Conservation (phyloP, 1,284 basidiomycete genomes). For the Irpex sp. region DNA sequence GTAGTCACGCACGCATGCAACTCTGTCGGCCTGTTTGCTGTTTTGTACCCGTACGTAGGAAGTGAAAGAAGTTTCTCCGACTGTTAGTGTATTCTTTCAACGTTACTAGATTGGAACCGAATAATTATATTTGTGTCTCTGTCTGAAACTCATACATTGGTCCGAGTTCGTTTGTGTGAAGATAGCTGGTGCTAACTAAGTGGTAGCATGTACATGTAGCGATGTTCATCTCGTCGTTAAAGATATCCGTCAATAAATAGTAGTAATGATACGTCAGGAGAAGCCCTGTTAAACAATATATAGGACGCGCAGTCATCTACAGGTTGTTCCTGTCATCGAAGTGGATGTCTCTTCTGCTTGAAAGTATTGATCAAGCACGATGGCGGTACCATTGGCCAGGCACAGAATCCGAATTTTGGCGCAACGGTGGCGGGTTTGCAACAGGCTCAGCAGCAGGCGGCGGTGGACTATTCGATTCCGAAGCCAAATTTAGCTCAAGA, state of each 20-base stretch:
- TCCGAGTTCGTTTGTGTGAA: too few relatives aligned
- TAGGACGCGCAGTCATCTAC: too few relatives aligned
- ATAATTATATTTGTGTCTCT: background rate
- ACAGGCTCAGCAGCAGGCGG: background rate
- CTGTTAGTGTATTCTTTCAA: background rate
- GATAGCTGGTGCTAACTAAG: too few relatives aligned
- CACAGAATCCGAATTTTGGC: background rate
- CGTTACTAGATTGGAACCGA: background rate
- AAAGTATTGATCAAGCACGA: background rate
- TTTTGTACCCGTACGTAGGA: background rate
- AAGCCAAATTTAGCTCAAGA: constrained; percentile 29
- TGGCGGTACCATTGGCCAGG: constrained; percentile 5
- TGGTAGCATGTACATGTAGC: too few relatives aligned
- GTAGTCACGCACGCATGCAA: background rate
- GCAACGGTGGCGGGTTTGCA: background rate
- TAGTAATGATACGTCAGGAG: too few relatives aligned
- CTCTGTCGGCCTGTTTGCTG: background rate
- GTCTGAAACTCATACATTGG: background rate
- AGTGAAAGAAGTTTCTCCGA: background rate
- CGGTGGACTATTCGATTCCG: background rate
- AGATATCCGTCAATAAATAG: too few relatives aligned
- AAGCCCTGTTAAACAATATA: too few relatives aligned
- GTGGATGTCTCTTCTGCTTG: too few relatives aligned
- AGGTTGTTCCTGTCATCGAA: too few relatives aligned
- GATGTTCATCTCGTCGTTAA: too few relatives aligned